A percentile compares a stretch with the other conserved stretches of the same genome.
Evolutionary conservation across 1,139 yeast genomes (phyloP).

Genomic region (Candida buenavistaensis): DNA sequence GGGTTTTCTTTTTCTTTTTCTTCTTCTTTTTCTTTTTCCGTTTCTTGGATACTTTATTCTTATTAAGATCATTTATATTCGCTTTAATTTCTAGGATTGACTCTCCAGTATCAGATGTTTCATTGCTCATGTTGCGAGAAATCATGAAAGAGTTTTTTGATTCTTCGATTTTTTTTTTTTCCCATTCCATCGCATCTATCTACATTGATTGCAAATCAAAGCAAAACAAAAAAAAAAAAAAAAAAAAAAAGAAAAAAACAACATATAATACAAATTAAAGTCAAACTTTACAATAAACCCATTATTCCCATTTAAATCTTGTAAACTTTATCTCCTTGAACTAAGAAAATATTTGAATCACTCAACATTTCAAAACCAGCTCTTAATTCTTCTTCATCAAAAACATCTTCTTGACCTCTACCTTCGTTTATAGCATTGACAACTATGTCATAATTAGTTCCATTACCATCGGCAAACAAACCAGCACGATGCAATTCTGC

Average conservation of each 20-base stretch:
- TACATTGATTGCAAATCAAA: too few relatives aligned
- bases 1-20: slow-evolving; percentile 6
- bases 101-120: background rate
- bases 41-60: slow-evolving; percentile 1
- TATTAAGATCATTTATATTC: background rate
- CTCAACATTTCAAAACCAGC: slow-evolving; percentile 56
- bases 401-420: slow-evolving; percentile 63
- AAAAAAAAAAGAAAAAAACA: background rate
- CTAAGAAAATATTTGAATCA: slow-evolving; percentile 57
- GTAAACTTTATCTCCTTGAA: slow-evolving; percentile 59
- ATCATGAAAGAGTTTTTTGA: too few relatives aligned
- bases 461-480: slow-evolving; percentile 44
- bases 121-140: background rate
- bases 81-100: background rate
- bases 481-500: slow-evolving; percentile 48
- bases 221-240: slow-evolving; percentile 1
- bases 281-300: slow-evolving; percentile 1
- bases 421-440: slow-evolving; percentile 49
- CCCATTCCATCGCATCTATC: too few relatives aligned
- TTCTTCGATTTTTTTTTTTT: too few relatives aligned
- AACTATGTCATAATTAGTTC: slow-evolving; percentile 47
- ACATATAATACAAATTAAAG: background rate
- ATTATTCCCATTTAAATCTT: slow-evolving; percentile 6
- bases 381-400: slow-evolving; percentile 49
- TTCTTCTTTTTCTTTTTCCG: slow-evolving; percentile 6